Evolutionary conservation across 495 filamentous ascomycete species (phyloP), one percentile per base, ranked within the genome.

Genomic region (Podospora fimiseda): DNA sequence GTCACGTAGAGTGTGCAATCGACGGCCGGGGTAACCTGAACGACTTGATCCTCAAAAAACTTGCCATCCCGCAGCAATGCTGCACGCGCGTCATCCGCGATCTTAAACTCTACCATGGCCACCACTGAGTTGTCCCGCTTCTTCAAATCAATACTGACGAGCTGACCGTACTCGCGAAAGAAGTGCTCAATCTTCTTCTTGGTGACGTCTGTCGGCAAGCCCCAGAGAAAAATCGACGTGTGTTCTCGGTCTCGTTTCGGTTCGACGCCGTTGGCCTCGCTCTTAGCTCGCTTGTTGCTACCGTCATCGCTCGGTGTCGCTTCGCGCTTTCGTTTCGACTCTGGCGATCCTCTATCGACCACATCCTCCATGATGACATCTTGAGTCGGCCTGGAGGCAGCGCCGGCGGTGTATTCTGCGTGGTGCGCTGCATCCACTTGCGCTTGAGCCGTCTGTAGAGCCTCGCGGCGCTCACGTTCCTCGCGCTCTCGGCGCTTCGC

Each of bases 191-290:
- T 69, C 56, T 81, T 83, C 23, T 79, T 81, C 62, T 89, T 81
- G 2, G 83, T 86, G 3, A 81, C 81, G 23, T 82, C 76, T 1
- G 57, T 53, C 5, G 93, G 90, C 22, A 98, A 64, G 56, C 89
- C 84, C 36, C 79, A 82, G 21, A 94, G 83, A 42, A 93, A 80
- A 22, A 96, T 80, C 0, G 88, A 89, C 2, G 88, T 86, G 64
- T 96, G 84, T 59, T 98, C 93, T 37, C 93, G 83, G 65, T 97
- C 90, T 24, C 93, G 84, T 59, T 86, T 88, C 19, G 78, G 70
- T 6, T 70, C 57, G 8, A 53, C 60, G 18, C 59, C 54, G n/a
- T 75, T 73, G 36, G 74, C 52, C 22, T 65, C 63, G 51, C 63
- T 78, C 59, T 81, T 84, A 4, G 70, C 65, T 42, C 83, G 83